Conservation (phyloP, 2,329 filamentous ascomycete genomes). For the Fusarium graminum region DNA sequence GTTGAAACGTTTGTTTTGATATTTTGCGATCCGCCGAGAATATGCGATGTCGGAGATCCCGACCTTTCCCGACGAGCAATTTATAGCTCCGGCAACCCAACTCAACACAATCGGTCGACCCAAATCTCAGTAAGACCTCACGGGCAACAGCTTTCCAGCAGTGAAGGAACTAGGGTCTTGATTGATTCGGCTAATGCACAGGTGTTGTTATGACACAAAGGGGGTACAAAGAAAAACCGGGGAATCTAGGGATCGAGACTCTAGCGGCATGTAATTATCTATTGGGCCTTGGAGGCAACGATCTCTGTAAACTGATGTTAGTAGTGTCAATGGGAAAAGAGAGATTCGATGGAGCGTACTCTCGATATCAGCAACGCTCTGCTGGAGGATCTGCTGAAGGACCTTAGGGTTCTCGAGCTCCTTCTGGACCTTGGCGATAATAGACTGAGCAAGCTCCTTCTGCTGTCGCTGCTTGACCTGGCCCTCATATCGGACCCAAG, state of each 20-base stretch:
- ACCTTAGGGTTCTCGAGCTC: conserved; percentile 98
- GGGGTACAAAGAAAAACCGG: conserved; percentile 66
- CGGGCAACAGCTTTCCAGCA: conserved; percentile 38
- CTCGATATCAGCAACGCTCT: conserved; percentile 96
- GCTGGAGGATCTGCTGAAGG: conserved; percentile 96
- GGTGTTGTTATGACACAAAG: conserved; percentile 66
- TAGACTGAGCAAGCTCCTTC: conserved; percentile 89
- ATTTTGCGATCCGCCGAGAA: conserved; percentile 32
- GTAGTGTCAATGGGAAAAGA: conserved; percentile 11
- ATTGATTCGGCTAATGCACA: conserved; percentile 72
- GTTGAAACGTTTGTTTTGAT: conserved; percentile 35
- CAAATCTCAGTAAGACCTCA: conserved; percentile 39
- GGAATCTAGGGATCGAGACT: conserved; percentile 55
- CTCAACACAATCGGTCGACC: conserved; percentile 39
- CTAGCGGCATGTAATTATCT: conserved; percentile 58
- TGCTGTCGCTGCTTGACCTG: conserved; percentile 99
- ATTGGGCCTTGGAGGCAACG: conserved; percentile 73
- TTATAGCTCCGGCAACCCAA: conserved; percentile 41
- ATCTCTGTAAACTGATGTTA: conserved; percentile 66
- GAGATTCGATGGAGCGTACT: conserved; percentile 67
- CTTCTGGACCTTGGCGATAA: conserved; percentile 99
- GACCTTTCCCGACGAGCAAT: conserved; percentile 46
- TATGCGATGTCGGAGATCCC: conserved; percentile 45
- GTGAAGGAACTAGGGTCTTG: conserved; percentile 51
- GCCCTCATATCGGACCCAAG: conserved; percentile 97